Evolutionary conservation across 1,139 yeast genomes (phyloP), one percentile per base, ranked within the genome.

Genomic region (Zygosaccharomyces sapae): DNA sequence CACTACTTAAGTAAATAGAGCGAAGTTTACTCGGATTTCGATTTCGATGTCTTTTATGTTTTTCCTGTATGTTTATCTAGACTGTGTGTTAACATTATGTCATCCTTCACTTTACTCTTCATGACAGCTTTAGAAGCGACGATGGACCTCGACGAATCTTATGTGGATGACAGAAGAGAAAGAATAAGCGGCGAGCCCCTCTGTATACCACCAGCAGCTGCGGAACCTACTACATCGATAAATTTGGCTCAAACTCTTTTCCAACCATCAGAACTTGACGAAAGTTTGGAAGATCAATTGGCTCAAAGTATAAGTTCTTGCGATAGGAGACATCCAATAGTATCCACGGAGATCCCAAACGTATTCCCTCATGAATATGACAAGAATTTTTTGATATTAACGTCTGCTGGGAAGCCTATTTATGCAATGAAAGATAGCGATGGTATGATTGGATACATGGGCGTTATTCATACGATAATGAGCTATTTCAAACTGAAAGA

Each of bases 401-500:
- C 96, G 0, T 70, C 83, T 2, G 96, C 97, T 0, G 98, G 98
- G 0, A 92, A 92, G 64, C 97, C 96, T 1, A 86, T 92, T 5
- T 92, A 84, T 65, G 79, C 95, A 1, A 73, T 85, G 73, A 76
- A 83, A 61, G 96, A 96, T 2, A 70, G 80, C 0, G 95, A 88
- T 51, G 83, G 80, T 43, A 72, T 85, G 0, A 71, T 86, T 41
- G 87, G 92, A 1, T 85, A 86, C 59, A 80, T 86, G 71, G 94
- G 92, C 1, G 61, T 72, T 9, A 60, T 74, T 2, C 74, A 73
- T 50, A 73, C 78, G 0, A 61, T 74, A 7, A 62, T 73, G 16
- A 65, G 62, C 39, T 70, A 70, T 33, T 74, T 73, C 50, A 61
- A 65, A 44, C 52, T 67, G 24, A 59, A 52, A 52, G 64, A 57